A percentile compares a stretch with the other conserved stretches of the same genome.
Evolutionary conservation across 148 eudicot genomes (phyloP).

Genomic region (Diospyros kaki): DNA sequence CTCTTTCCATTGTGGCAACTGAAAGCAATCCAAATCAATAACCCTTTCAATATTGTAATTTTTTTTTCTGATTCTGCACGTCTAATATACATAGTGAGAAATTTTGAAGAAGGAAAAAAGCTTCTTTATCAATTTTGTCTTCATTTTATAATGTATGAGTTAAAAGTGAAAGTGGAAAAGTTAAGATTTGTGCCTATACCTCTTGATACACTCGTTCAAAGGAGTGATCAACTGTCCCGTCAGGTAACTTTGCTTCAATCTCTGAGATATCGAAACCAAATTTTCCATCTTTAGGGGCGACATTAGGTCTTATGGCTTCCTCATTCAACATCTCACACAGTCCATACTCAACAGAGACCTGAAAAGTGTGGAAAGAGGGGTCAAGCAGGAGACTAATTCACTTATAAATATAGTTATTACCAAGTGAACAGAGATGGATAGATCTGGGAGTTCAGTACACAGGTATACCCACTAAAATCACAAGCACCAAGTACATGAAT

Average conservation of each 20-base stretch:
- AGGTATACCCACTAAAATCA: too few species aligned
- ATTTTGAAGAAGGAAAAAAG: not conserved
- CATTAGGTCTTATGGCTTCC: slow-evolving; percentile 54
- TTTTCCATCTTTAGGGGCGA: slow-evolving; percentile 73
- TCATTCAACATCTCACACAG: slow-evolving; percentile 78
- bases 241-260: slow-evolving; percentile 66
- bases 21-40: slow-evolving; percentile 10
- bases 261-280: slow-evolving; percentile 56
- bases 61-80: slow-evolving; percentile 1
- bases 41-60: slow-evolving; percentile 12
- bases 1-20: slow-evolving; percentile 92
- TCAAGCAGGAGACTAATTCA: not conserved
- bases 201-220: slow-evolving; percentile 53
- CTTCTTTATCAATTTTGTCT: not conserved
- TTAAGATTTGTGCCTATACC: slow-evolving; percentile 30
- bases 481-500: too few species aligned
- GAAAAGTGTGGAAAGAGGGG: slow-evolving; percentile 5
- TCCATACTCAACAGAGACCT: slow-evolving; percentile 89
- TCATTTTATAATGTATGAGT: not conserved
- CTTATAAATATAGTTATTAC: too few species aligned
- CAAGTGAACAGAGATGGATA: too few species aligned
- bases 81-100: not conserved
- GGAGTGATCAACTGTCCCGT: slow-evolving; percentile 63
- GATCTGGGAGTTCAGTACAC: too few species aligned
- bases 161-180: not conserved